Conservation (phyloP, 2,329 filamentous ascomycete genomes). For the Fusarium abutilonis region DNA sequence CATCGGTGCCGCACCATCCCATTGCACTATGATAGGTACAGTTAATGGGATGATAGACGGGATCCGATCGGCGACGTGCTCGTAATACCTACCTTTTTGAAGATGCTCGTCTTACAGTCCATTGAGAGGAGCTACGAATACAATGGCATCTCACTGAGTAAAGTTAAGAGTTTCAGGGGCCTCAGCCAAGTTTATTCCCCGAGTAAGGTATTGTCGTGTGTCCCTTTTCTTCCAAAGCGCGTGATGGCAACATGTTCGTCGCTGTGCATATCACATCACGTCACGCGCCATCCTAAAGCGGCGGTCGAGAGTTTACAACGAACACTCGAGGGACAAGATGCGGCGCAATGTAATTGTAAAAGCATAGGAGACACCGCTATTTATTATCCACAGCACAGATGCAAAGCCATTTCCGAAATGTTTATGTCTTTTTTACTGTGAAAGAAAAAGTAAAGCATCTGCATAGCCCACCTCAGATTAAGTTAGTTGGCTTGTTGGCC, state of each 20-base stretch:
- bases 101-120: not conserved
- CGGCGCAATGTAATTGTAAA: not conserved
- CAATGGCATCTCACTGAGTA: conserved; percentile 21
- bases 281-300: conserved; percentile 34
- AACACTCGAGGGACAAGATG: not conserved
- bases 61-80: not conserved
- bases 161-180: conserved; percentile 29
- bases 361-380: not conserved
- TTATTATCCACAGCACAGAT: not conserved
- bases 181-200: conserved; percentile 1
- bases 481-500: conserved; percentile 21
- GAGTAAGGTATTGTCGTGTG: not conserved
- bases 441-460: conserved; percentile 3
- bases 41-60: not conserved
- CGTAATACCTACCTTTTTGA: not conserved
- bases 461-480: conserved; percentile 23
- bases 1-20: conserved; percentile 18
- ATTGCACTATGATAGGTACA: conserved; percentile 2
- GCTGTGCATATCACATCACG: conserved; percentile 27
- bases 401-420: not conserved
- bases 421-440: not conserved
- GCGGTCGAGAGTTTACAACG: conserved; percentile 1
- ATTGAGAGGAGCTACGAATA: conserved; percentile 6
- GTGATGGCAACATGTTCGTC: conserved; percentile 12
- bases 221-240: conserved; percentile 3